phyloP scores from a whole-genome alignment of 352 stramenopile species.

The Phytophthora agathidicida region DNA sequence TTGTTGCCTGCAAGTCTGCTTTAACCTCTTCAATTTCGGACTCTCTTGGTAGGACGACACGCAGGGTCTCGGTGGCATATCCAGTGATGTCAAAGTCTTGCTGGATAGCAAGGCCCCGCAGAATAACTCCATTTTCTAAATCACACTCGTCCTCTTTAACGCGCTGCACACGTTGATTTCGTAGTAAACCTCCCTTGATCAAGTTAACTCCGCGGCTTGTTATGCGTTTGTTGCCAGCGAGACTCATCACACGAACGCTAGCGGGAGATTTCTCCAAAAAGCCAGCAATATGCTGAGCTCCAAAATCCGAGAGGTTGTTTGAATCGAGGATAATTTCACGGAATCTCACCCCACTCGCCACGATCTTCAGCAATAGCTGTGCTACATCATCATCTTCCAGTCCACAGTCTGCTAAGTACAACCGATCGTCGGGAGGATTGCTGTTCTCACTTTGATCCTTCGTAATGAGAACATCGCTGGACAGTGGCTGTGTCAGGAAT shows the following conservation, averaged over 20 bases:
- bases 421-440: conserved; percentile 1
- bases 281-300: conserved; percentile 38
- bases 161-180: conserved; percentile 38
- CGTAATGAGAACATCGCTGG: conserved; percentile 49
- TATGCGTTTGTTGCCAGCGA: conserved; percentile 39
- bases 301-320: conserved; percentile 50
- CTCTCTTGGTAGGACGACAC: conserved; percentile 13
- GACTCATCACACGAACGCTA: conserved; percentile 35
- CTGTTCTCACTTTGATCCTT: conserved; percentile 6
- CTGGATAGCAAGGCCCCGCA: conserved; percentile 20
- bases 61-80: conserved; percentile 20
- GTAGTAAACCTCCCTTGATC: conserved; percentile 34
- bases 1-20: background rate
- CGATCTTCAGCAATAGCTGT: conserved; percentile 49
- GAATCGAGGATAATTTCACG: conserved; percentile 41
- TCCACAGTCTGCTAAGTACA: conserved; percentile 33
- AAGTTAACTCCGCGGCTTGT: conserved; percentile 37
- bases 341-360: conserved; percentile 38
- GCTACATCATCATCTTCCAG: conserved; percentile 49
- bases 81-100: conserved; percentile 22
- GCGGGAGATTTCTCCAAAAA: conserved; percentile 46
- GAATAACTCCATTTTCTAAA: background rate
- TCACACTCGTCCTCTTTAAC: conserved; percentile 13
- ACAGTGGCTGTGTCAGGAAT: conserved; percentile 52
- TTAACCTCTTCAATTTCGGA: background rate